A percentile compares a stretch with the other conserved stretches of the same genome.
Evolutionary conservation across 2,329 filamentous ascomycete species (phyloP).

Genomic region (Aspergillus ustus): DNA sequence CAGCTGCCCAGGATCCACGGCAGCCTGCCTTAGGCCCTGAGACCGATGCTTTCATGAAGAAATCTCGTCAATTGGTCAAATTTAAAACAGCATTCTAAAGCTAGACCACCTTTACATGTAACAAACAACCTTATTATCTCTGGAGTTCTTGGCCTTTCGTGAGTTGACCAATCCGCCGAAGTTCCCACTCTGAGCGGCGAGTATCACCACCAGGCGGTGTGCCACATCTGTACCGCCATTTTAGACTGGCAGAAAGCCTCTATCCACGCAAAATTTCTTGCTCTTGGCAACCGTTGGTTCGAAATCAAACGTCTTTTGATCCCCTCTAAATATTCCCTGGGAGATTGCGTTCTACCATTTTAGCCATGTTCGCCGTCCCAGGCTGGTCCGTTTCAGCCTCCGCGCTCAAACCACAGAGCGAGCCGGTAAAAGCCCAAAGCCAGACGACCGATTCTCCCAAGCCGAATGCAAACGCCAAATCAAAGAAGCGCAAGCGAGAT

Average conservation of each 20-base stretch:
- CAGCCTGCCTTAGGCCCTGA: neutral
- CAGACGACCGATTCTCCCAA: conserved; percentile 37
- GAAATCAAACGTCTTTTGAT: neutral
- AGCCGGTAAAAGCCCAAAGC: conserved; percentile 63
- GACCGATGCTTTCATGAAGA: too few species aligned
- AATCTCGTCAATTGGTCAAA: too few species aligned
- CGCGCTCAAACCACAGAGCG: conserved; percentile 71
- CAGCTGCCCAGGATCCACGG: neutral
- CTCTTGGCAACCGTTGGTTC: neutral
- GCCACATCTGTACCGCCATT: neutral
- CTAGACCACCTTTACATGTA: too few species aligned
- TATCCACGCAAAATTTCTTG: conserved; percentile 11
- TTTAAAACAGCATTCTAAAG: too few species aligned
- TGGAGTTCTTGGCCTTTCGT: too few species aligned
- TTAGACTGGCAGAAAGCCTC: conserved; percentile 4
- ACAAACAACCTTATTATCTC: too few species aligned
- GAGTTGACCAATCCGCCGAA: too few species aligned
- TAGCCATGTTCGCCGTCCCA: conserved; percentile 80
- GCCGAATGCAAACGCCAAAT: conserved; percentile 37
- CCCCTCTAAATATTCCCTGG: neutral
- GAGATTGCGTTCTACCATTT: neutral
- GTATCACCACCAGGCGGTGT: neutral
- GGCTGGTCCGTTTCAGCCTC: conserved; percentile 85
- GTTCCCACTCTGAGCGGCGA: too few species aligned
- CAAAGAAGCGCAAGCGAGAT: conserved; percentile 58